Conservation (phyloP, 2,329 filamentous ascomycete genomes). For the Sordariomycetes sp. region DNA sequence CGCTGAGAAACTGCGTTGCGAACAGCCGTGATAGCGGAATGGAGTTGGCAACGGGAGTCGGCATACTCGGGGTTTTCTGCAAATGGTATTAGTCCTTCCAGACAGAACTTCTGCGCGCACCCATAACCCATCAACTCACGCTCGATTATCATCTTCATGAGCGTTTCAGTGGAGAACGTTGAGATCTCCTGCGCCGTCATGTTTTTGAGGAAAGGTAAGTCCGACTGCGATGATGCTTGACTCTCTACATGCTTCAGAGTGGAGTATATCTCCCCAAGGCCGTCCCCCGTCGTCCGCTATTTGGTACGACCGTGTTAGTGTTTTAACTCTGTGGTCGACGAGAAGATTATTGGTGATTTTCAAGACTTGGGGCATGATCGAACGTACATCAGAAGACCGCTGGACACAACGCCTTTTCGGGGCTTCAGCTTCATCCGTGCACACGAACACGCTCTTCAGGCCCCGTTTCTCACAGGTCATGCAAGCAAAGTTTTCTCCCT, state of each 20-base stretch:
- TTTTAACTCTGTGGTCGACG: neutral
- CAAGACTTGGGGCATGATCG: neutral
- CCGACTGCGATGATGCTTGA: neutral
- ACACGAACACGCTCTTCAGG: neutral
- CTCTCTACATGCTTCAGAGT: neutral
- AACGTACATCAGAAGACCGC: neutral
- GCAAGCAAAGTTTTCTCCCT: neutral
- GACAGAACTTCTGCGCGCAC: neutral
- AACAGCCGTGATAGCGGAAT: neutral
- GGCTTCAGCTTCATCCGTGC: neutral
- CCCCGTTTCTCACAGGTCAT: neutral
- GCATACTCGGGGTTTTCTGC: constrained; percentile 1
- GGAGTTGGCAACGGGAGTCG: constrained; percentile 1
- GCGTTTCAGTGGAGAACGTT: neutral
- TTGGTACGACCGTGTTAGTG: neutral
- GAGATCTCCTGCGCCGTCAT: neutral
- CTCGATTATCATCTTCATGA: constrained; percentile 1
- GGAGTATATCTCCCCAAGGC: neutral
- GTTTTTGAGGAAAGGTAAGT: neutral
- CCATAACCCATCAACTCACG: neutral
- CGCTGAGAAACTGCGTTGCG: neutral
- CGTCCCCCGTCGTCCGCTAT: neutral
- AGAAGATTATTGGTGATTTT: neutral
- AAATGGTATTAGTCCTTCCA: neutral
- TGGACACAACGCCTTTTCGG: no score